A percentile compares a stretch with the other conserved stretches of the same genome.
Conservation (phyloP, 805 yeast species). For the Candida adriatica region DNA sequence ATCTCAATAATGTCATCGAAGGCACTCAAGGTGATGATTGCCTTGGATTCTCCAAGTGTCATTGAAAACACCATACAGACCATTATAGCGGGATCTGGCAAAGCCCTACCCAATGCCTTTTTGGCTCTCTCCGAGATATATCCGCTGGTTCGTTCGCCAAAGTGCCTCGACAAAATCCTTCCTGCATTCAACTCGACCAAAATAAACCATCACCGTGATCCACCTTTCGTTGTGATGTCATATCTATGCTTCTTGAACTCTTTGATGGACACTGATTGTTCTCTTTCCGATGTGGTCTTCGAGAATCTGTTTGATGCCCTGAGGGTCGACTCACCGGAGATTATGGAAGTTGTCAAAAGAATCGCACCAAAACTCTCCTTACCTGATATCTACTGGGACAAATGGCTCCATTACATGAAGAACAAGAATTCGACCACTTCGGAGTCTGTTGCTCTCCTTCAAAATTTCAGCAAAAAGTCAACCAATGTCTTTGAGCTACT, state of each 20-base stretch:
- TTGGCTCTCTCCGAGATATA: constrained; percentile 17
- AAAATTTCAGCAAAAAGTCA: constrained; percentile 4
- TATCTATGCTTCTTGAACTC: constrained; percentile 21
- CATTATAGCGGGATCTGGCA: constrained; percentile 6
- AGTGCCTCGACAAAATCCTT: constrained; percentile 1
- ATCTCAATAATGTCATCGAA: constrained; percentile 35
- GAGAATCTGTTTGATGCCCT: constrained; percentile 19
- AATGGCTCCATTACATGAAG: constrained; percentile 32
- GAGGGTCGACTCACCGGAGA: constrained; percentile 14
- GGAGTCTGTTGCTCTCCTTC: constrained; percentile 27
- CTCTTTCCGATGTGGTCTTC: constrained; percentile 3
- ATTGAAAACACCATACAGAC: constrained; percentile 3
- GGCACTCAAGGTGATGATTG: constrained; percentile 25
- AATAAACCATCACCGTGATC: constrained; percentile 20
- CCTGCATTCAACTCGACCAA: constrained; percentile 9
- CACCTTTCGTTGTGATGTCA: constrained; percentile 17
- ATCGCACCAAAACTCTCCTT: constrained; percentile 13
- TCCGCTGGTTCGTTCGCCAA: constrained; percentile 5
- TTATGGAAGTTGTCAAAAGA: constrained; percentile 1
- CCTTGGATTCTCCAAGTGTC: background rate
- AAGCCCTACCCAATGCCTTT: constrained; percentile 14
- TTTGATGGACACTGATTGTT: constrained; percentile 1
- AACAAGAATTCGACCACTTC: constrained; percentile 34
- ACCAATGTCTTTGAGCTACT: constrained; percentile 11
- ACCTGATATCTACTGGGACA: constrained; percentile 11